phyloP scores from a whole-genome alignment of 306 rosid species.

The Cucurbita pepo region DNA sequence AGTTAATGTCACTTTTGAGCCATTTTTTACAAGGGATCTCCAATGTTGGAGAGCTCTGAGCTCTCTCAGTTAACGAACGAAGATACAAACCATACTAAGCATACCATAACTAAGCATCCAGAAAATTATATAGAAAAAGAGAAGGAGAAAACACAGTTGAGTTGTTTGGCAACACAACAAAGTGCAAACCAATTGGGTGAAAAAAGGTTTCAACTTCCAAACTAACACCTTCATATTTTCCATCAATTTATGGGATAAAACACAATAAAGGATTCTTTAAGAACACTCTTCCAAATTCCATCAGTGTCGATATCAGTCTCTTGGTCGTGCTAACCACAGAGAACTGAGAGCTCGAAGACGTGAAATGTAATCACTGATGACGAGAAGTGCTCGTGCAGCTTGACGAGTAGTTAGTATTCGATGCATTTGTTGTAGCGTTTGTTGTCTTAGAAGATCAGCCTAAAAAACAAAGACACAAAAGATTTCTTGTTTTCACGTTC shows the following conservation, averaged over 20 bases:
- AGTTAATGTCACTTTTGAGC: not conserved
- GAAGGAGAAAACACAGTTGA: not conserved
- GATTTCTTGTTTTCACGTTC: not conserved
- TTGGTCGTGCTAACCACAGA: slow-evolving; percentile 73
- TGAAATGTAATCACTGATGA: slow-evolving; percentile 44
- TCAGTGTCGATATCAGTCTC: slow-evolving; percentile 10
- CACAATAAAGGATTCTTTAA: not conserved
- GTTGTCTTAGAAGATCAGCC: slow-evolving; percentile 87
- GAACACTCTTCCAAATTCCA: not conserved
- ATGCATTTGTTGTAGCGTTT: slow-evolving; percentile 65
- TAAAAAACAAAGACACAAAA: not conserved
- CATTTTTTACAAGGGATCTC: not conserved
- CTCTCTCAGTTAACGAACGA: not conserved
- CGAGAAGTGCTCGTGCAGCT: slow-evolving; percentile 65
- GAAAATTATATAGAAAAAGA: not conserved
- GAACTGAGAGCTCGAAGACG: slow-evolving; percentile 79
- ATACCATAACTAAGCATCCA: not conserved
- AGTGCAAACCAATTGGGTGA: not conserved
- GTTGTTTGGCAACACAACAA: not conserved
- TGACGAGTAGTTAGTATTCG: slow-evolving; percentile 56
- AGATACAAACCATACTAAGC: not conserved
- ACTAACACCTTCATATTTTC: not conserved
- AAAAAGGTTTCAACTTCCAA: not conserved
- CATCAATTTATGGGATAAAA: not conserved
- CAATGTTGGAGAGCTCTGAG: not conserved